phyloP scores from a whole-genome alignment of 176 grass and related monocot genomes.

The Calamus simplicifolius region DNA sequence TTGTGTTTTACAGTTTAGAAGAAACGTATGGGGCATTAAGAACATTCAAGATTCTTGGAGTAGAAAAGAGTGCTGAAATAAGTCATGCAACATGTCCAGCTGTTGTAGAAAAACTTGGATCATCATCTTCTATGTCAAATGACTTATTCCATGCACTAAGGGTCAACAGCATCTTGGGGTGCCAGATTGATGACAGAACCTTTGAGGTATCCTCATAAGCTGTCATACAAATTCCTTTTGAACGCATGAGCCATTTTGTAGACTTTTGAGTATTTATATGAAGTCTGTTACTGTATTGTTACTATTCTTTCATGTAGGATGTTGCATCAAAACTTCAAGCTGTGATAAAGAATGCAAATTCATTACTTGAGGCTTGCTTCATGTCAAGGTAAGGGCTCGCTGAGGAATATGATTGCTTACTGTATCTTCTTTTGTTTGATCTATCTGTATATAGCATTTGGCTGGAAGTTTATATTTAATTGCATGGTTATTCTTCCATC shows the following conservation, averaged over 20 bases:
- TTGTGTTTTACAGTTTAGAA: slow-evolving; percentile 27
- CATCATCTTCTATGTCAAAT: slow-evolving; percentile 23
- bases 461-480: too few relatives aligned
- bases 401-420: not conserved
- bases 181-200: slow-evolving; percentile 21
- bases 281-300: slow-evolving; percentile 10
- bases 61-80: slow-evolving; percentile 15
- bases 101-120: slow-evolving; percentile 26
- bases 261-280: too few relatives aligned
- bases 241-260: too few relatives aligned
- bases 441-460: too few relatives aligned
- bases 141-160: slow-evolving; percentile 55
- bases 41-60: slow-evolving; percentile 26
- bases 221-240: too few relatives aligned
- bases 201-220: slow-evolving; percentile 26
- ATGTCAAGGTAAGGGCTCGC: slow-evolving; percentile 56
- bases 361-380: slow-evolving; percentile 59
- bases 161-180: slow-evolving; percentile 34
- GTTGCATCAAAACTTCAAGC: slow-evolving; percentile 48
- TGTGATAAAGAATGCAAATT: slow-evolving; percentile 64
- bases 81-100: slow-evolving; percentile 13
- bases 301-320: slow-evolving; percentile 31
- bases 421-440: too few relatives aligned
- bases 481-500: too few relatives aligned
- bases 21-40: slow-evolving; percentile 35